A percentile compares a stretch with the other conserved stretches of the same genome.
Conservation (phyloP, 2,329 filamentous ascomycete genomes). For the Penicillium hordei region DNA sequence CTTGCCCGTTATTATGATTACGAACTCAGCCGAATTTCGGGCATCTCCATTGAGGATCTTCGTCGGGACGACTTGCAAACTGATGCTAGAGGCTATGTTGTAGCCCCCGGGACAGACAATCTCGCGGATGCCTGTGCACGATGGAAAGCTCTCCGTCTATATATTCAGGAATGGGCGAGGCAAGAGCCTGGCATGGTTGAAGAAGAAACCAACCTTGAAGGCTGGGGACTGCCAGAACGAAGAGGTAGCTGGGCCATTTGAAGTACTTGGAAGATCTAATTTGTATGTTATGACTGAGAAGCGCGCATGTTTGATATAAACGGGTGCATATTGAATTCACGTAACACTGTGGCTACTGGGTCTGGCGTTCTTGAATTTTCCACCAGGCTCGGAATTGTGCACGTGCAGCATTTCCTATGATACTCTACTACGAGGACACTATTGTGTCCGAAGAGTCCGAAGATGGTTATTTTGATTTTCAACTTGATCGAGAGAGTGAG, state of each 20-base stretch:
- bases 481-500: neutral
- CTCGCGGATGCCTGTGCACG: conserved; percentile 59
- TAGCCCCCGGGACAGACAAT: conserved; percentile 52
- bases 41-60: conserved; percentile 67
- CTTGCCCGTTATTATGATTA: conserved; percentile 79
- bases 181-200: conserved; percentile 74
- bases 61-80: conserved; percentile 67
- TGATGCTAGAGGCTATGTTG: conserved; percentile 72
- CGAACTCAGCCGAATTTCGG: conserved; percentile 79
- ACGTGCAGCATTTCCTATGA: neutral
- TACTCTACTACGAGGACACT: neutral
- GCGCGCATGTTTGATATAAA: neutral
- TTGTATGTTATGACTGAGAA: neutral
- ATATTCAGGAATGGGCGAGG: conserved; percentile 85
- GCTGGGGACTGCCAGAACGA: conserved; percentile 63
- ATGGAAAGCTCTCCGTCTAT: conserved; percentile 80
- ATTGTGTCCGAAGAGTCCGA: neutral
- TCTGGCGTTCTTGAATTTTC: neutral
- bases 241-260: conserved; percentile 71
- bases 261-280: neutral
- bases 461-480: no score
- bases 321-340: neutral
- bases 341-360: neutral
- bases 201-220: conserved; percentile 54
- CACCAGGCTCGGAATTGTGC: neutral